Conservation (phyloP, 371 early-diverging fungal genomes). For the Funneliformis caledonium region DNA sequence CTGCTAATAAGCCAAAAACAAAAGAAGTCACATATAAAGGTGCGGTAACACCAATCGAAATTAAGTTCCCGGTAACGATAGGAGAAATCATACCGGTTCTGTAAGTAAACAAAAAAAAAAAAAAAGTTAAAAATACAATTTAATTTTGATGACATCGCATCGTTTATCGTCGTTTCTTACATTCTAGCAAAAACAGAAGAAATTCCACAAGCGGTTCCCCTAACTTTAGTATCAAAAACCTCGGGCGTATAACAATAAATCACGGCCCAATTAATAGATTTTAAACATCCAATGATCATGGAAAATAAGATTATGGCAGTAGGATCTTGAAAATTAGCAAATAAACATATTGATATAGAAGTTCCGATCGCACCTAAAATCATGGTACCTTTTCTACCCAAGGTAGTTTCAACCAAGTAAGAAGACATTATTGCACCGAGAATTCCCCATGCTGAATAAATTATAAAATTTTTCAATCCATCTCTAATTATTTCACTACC, state of each 20-base stretch:
- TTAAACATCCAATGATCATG: constrained; percentile 69
- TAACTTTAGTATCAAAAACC: constrained; percentile 75
- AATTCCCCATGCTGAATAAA: constrained; percentile 77
- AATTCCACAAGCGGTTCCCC: constrained; percentile 83
- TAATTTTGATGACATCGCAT: background rate
- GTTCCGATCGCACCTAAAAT: constrained; percentile 74
- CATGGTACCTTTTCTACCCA: constrained; percentile 87
- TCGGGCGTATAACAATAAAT: constrained; percentile 91
- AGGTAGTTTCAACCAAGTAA: constrained; percentile 70
- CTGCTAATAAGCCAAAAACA: constrained; percentile 62
- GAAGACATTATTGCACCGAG: constrained; percentile 83
- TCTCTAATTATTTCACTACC: background rate
- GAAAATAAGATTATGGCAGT: constrained; percentile 66
- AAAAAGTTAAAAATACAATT: too few species aligned
- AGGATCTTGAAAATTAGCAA: constrained; percentile 58
- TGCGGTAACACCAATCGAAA: constrained; percentile 58
- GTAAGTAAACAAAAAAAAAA: background rate
- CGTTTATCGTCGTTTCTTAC: constrained; percentile 39
- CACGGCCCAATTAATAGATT: constrained; percentile 81
- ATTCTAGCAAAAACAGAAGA: constrained; percentile 79
- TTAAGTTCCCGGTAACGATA: constrained; percentile 68
- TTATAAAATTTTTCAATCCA: constrained; percentile 76
- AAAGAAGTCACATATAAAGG: constrained; percentile 73
- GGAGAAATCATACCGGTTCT: constrained; percentile 78
- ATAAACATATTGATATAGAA: constrained; percentile 65